These are phyloP conservation scores for Backusella mclennaniae DNA, from an alignment of 192 early-diverging fungal species.

Conservation along the genomic window DNA sequence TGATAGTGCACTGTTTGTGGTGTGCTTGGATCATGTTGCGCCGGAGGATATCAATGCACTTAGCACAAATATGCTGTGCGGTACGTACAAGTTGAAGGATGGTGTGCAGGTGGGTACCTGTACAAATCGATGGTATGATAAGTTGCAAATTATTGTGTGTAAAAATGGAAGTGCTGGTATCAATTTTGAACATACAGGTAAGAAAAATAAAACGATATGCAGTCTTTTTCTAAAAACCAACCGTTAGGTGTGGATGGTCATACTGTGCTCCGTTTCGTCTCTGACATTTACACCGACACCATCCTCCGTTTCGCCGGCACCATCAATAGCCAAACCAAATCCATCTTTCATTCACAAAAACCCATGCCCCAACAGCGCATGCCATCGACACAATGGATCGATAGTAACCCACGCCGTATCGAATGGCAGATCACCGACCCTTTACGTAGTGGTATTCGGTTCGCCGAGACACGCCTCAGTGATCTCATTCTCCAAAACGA, in stretches of 20 bases:
- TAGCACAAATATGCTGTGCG: slow-evolving; percentile 47
- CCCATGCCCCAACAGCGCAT: not conserved
- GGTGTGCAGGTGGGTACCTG: slow-evolving; percentile 46
- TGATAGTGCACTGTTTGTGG: slow-evolving; percentile 69
- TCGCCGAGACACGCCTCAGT: slow-evolving; percentile 41
- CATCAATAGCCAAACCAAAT: slow-evolving; percentile 41
- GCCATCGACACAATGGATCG: not conserved
- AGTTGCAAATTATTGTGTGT: slow-evolving; percentile 69
- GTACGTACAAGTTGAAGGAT: slow-evolving; percentile 39
- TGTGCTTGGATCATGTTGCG: slow-evolving; percentile 71
- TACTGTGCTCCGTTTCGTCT: slow-evolving; percentile 45
- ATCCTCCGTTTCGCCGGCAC: slow-evolving; percentile 44
- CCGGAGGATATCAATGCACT: slow-evolving; percentile 33
- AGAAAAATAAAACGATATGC: not conserved
- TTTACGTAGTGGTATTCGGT: slow-evolving; percentile 37
- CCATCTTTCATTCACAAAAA: slow-evolving; percentile 36
- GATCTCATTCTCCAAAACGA: slow-evolving; percentile 56
- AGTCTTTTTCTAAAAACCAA: no score
- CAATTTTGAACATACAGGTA: slow-evolving; percentile 84
- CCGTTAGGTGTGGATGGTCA: slow-evolving; percentile 45
- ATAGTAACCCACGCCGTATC: slow-evolving; percentile 39
- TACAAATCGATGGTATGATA: slow-evolving; percentile 89
- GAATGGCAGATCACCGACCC: slow-evolving; percentile 41
- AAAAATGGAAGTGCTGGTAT: slow-evolving; percentile 78
- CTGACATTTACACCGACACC: slow-evolving; percentile 49